A percentile compares a stretch with the other conserved stretches of the same genome.
Conservation (phyloP, 768 basidiomycete species). For the Neoboletus magnificus region DNA sequence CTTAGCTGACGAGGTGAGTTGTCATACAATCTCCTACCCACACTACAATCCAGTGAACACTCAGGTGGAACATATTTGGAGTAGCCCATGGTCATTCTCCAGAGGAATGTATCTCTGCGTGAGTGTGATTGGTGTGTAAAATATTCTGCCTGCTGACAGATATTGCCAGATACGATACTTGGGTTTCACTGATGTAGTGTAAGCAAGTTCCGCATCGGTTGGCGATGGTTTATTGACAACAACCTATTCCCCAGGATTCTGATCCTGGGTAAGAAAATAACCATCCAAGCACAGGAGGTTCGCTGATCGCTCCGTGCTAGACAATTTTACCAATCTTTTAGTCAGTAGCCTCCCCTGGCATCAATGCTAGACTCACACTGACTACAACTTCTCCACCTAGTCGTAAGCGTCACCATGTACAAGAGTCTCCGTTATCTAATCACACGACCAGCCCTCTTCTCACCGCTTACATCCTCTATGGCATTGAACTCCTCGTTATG, state of each 20-base stretch:
- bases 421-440: neutral
- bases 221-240: neutral
- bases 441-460: neutral
- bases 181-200: conserved; percentile 7
- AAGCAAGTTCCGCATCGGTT: neutral
- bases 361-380: neutral
- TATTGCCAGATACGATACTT: conserved; percentile 9
- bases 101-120: conserved; percentile 9
- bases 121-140: neutral
- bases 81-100: conserved; percentile 9
- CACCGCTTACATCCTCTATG: neutral
- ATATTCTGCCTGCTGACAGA: neutral
- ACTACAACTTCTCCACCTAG: neutral
- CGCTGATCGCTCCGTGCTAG: neutral
- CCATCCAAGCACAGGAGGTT: neutral
- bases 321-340: neutral
- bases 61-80: conserved; percentile 14
- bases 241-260: neutral
- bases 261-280: conserved; percentile 6
- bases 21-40: neutral
- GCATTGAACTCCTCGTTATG: neutral
- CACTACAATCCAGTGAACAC: neutral
- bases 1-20: conserved; percentile 5
- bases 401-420: conserved; percentile 1
- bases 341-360: neutral